Evolutionary conservation across 495 filamentous ascomycete species (phyloP).

Genomic region (Neurospora sp.): DNA sequence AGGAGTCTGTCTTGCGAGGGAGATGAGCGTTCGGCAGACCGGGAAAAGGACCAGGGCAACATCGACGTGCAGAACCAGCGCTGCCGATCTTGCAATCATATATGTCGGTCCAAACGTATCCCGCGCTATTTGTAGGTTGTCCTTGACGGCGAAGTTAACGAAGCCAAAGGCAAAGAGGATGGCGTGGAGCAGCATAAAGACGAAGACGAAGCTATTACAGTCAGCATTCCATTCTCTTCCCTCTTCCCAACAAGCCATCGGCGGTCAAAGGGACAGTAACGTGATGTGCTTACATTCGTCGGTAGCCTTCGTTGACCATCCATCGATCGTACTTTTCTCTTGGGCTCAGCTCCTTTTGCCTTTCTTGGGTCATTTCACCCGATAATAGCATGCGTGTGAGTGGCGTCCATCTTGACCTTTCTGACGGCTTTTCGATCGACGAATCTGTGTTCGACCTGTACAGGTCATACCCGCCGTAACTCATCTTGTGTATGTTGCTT

Average conservation of each 20-base stretch:
- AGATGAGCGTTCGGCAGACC: constrained; percentile 70
- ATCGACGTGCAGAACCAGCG: constrained; percentile 65
- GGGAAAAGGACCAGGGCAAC: constrained; percentile 66
- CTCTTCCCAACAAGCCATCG: neutral
- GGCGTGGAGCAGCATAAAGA: constrained; percentile 56
- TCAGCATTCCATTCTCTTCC: constrained; percentile 9
- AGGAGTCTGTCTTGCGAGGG: constrained; percentile 61
- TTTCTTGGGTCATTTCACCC: constrained; percentile 57
- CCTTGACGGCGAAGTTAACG: constrained; percentile 65
- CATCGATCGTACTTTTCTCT: constrained; percentile 46
- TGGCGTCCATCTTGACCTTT: constrained; percentile 59
- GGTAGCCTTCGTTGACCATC: constrained; percentile 74
- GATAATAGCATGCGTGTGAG: constrained; percentile 59
- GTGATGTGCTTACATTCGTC: constrained; percentile 48
- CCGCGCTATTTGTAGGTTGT: constrained; percentile 52
- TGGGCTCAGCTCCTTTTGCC: constrained; percentile 47
- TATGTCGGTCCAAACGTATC: constrained; percentile 59
- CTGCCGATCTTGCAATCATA: constrained; percentile 60
- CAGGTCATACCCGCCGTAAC: constrained; percentile 25
- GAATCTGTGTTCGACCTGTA: constrained; percentile 16
- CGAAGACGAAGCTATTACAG: constrained; percentile 51
- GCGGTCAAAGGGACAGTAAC: neutral
- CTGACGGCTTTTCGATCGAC: constrained; percentile 36
- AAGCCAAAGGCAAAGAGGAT: constrained; percentile 66
- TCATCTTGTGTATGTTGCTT: constrained; percentile 26